Evolutionary conservation across 2,329 filamentous ascomycete genomes (phyloP).

Genomic region (Alternaria sp.): DNA sequence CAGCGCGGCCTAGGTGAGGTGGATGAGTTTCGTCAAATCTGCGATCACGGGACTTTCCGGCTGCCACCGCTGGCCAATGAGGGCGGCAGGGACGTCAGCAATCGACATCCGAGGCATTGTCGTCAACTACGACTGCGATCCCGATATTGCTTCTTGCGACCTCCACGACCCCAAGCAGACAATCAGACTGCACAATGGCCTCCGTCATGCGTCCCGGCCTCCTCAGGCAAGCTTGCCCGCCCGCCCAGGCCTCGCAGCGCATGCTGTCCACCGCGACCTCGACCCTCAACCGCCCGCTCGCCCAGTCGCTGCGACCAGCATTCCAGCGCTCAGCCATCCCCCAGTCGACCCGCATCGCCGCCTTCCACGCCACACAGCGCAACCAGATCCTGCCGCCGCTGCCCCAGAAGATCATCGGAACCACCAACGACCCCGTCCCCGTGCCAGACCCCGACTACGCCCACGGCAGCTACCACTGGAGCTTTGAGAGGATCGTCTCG

Average conservation of each 20-base stretch:
- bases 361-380: slow-evolving; percentile 85
- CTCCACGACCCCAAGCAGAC: slow-evolving; percentile 2
- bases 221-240: slow-evolving; percentile 54
- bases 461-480: slow-evolving; percentile 98
- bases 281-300: slow-evolving; percentile 43
- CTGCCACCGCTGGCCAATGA: slow-evolving; percentile 26
- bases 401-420: slow-evolving; percentile 83
- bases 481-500: slow-evolving; percentile 83
- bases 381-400: slow-evolving; percentile 79
- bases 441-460: slow-evolving; percentile 74
- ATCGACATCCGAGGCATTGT: slow-evolving; percentile 26
- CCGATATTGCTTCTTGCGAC: slow-evolving; percentile 14
- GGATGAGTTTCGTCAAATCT: slow-evolving; percentile 30
- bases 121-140: slow-evolving; percentile 17
- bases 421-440: slow-evolving; percentile 82
- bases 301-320: slow-evolving; percentile 45
- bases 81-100: slow-evolving; percentile 23
- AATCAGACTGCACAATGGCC: slow-evolving; percentile 53
- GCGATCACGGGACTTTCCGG: slow-evolving; percentile 28
- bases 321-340: slow-evolving; percentile 52
- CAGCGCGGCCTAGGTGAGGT: slow-evolving; percentile 31
- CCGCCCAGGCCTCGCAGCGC: slow-evolving; percentile 52
- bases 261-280: slow-evolving; percentile 51
- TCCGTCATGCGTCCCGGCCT: slow-evolving; percentile 59
- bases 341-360: slow-evolving; percentile 64